Evolutionary conservation across 768 basidiomycete genomes (phyloP), one percentile per base, ranked within the genome.

Genomic region (Tephrocybe rancida): DNA sequence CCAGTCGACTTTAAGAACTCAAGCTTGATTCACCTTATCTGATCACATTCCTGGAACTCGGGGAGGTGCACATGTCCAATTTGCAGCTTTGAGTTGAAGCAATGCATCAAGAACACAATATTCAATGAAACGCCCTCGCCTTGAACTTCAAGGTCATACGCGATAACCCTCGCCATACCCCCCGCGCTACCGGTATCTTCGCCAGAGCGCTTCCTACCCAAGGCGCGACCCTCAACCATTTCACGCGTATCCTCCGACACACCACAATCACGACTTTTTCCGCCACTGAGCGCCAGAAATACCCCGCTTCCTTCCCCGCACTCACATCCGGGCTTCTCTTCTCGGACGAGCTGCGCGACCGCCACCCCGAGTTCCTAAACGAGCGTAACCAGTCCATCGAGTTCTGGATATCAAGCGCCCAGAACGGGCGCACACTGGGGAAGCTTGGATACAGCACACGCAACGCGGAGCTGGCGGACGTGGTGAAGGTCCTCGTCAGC

Each of bases 251-350:
- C 7, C 9, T 54, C 5, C n/a, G n/a, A n/a, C 14, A 21, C 8
- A 21, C 35, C 14, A 52, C 52, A 7, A 58, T 50, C 38, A 44
- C 43, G 7, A 50, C 27, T 5, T 57, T 58, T 34, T 52, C 52
- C 16, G 35, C 46, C 5, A 58, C 56, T 3, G 52, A 58, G 30
- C 50, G 52, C 34, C 24, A 22, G 32, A 54, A 54, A 49, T 47
- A 58, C 27, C 16, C 22, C 30, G 14, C 22, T 5, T 42, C 39
- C 7, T 54, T 50, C 26, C 24, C 29, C 19, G 10, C 44, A 6
- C 52, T 34, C 4, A 46, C 48, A 2, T 21, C 44, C 3, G 48
- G 52, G 1, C 10, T 13, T 7, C 24, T 54, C 2, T 53, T 49
- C 43, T 32, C 47, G 1, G 43, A 53, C 5, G 48, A 44, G 5